Evolutionary conservation across 352 stramenopile species (phyloP), one percentile per base, ranked within the genome.

Genomic region (Phytophthora syringae): DNA sequence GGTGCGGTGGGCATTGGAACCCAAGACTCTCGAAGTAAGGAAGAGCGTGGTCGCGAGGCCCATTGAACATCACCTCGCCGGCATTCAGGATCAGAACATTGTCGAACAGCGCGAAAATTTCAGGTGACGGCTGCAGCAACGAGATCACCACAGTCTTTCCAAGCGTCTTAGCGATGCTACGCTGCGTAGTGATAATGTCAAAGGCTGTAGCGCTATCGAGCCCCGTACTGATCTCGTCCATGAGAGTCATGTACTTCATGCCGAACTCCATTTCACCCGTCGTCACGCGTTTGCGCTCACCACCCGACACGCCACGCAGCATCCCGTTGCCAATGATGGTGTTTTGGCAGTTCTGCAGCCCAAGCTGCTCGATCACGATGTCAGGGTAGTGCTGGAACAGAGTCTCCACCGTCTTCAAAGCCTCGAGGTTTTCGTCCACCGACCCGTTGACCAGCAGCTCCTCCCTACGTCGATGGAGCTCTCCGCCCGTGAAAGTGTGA

Each of bases 81-180:
- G 90, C 72, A 62, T 89, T 86, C 21, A 98, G 61, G 18, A 98
- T 45, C 21, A 97, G 82, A 2, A 98, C 61, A 45, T 98, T 82
- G 68, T 98, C 93, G 70, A 98, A 98, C 11, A 97, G 65, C 16
- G 79, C 77, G 37, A 93, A 94, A 81, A 54, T 93, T 69, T 98
- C 94, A 0, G 95, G 95, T 11, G 94, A 81, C 20, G 94, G 94
- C 67, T 98, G 80, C 24, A 97, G 64, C 21, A 98, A 66, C 7
- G 88, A 89, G 30, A 97, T 77, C 11, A 93, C 77, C n/a, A 82
- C 55, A 10, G 81, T 90, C 49, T 67, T 70, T 11, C 74, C 67
- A 22, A 93, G 67, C 10, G 64, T 79, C 34, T 77, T 52, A 10
- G 81, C 82, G 11, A 89, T 61, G n/a, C 68, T 80, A 27, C 64